A percentile compares a stretch with the other conserved stretches of the same genome.
Conservation (phyloP, 208 protist genomes). For the Wallacemonas collosoma region DNA sequence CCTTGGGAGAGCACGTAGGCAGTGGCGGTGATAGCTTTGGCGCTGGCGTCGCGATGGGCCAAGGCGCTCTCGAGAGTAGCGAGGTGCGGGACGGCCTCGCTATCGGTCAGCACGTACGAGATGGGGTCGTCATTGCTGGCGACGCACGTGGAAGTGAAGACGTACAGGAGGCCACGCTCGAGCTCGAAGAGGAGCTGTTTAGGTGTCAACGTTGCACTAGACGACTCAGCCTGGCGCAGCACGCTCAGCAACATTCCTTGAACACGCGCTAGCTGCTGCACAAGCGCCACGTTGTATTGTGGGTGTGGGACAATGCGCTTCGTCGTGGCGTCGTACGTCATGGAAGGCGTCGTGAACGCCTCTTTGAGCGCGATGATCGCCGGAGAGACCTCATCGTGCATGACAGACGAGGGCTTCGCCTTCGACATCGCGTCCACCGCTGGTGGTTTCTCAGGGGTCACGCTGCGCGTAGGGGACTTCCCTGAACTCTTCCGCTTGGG, state of each 20-base stretch:
- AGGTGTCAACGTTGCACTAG: slow-evolving; percentile 31
- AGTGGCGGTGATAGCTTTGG: slow-evolving; percentile 40
- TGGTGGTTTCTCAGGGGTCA: too few relatives aligned
- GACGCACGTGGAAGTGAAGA: slow-evolving; percentile 49
- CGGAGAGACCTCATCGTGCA: not conserved
- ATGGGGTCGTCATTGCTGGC: slow-evolving; percentile 21
- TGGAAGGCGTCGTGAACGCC: slow-evolving; percentile 52
- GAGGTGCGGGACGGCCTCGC: slow-evolving; percentile 33
- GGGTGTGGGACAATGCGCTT: slow-evolving; percentile 51
- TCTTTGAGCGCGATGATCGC: slow-evolving; percentile 39
- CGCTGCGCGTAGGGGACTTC: too few relatives aligned
- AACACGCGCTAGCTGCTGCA: slow-evolving; percentile 39
- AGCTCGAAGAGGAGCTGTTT: slow-evolving; percentile 59
- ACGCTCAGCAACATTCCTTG: slow-evolving; percentile 48
- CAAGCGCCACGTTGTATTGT: slow-evolving; percentile 36
- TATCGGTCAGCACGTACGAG: slow-evolving; percentile 27
- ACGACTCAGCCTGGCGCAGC: slow-evolving; percentile 33
- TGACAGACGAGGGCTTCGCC: not conserved
- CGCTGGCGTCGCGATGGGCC: slow-evolving; percentile 37
- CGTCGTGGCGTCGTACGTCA: slow-evolving; percentile 48
- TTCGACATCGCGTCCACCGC: too few relatives aligned
- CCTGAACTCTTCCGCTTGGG: too few relatives aligned
- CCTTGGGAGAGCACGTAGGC: slow-evolving; percentile 57
- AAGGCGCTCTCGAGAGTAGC: slow-evolving; percentile 49
- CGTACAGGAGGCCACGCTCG: slow-evolving; percentile 42